Percentiles rank a stretch among this genome's conserved stretches.
These are phyloP conservation scores for Pseudogymnoascus destructans DNA, from an alignment of 2,329 filamentous ascomycete species.

Conservation along the genomic window DNA sequence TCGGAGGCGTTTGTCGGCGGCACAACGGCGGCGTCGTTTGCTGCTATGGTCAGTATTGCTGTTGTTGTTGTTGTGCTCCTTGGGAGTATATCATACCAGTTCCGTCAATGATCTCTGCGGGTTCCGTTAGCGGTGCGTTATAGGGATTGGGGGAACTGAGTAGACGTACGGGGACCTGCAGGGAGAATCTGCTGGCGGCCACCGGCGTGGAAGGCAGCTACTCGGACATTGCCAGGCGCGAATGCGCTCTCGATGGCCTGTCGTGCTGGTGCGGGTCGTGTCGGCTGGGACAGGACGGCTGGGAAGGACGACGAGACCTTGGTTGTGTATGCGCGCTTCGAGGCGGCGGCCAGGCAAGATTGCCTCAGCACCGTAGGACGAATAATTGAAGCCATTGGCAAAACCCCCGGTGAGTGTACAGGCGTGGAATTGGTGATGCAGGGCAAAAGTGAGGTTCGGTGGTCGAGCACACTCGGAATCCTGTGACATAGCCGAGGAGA, in stretches of 20 bases:
- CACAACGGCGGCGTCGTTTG: conserved; percentile 75
- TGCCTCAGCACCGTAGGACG: conserved; percentile 37
- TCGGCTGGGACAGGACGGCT: conserved; percentile 24
- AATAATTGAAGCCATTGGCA: conserved; percentile 38
- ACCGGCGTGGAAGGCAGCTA: conserved; percentile 79
- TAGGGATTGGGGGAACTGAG: not conserved
- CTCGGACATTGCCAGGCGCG: conserved; percentile 33
- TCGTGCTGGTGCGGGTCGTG: conserved; percentile 20
- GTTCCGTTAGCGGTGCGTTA: conserved; percentile 31
- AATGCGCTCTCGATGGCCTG: conserved; percentile 25
- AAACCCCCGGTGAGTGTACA: conserved; percentile 2
- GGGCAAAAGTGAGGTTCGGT: conserved; percentile 5
- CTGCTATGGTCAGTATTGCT: conserved; percentile 30
- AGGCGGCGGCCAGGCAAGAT: conserved; percentile 29
- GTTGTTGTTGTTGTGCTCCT: not conserved
- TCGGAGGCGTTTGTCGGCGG: conserved; percentile 62
- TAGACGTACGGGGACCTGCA: conserved; percentile 64
- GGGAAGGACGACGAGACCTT: conserved; percentile 25
- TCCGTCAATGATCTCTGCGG: conserved; percentile 59
- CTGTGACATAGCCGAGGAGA: conserved; percentile 6
- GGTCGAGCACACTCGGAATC: conserved; percentile 3
- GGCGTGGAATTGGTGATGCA: not conserved
- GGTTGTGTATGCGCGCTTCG: conserved; percentile 33
- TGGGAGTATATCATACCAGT: conserved; percentile 42
- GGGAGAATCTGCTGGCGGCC: conserved; percentile 65